Base-by-base conservation (phyloP, 441 rosid species). In the Arabidopsis hybrid region DNA sequence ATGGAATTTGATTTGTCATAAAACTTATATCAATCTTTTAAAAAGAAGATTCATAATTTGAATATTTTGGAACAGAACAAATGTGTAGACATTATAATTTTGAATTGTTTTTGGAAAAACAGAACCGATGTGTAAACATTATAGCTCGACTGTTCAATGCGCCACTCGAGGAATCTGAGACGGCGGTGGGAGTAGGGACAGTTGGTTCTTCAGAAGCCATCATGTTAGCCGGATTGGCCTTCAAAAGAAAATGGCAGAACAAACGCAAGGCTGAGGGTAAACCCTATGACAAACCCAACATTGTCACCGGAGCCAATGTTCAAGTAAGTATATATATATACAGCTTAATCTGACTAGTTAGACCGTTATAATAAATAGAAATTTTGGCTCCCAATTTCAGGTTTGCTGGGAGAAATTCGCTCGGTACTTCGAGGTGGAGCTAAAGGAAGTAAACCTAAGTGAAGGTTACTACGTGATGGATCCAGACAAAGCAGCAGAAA, bases 321-420 rank as follows among this genome's bases (percentile, higher is more conserved):
- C 88, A 85, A 77, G 83, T 83, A 73, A 52, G 67, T 60, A 52
- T 17, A 7, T 8, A 21, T 21, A 21, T 21, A 21, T 21, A 21
- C 26, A 21, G 26, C 26, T 21, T 21, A 21, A 21, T 21, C 26
- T 21, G 26, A 21, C 26, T 21, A 21, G 26, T 21, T 21, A 21
- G 26, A 21, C 26, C 26, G 26, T 21, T 21, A 21, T 21, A 21
- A 21, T 21, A 21, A 21, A 21, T 21, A 21, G 26, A 21, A 21
- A 21, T 16, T 21, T 21, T 16, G 1, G 6, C 17, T 60, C 2
- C 2, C 11, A 62, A 40, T 36, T 13, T 3, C 52, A 78, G 92
- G 98, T 92, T 1, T 93, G 98, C 81, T 93, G 98, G 98, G 97
- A 92, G 85, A 92, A 92, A 81, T 92, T 92, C 39, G 98, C 98